Evolutionary conservation across 208 protist species (phyloP).

Genomic region (Trypanosomatidae sp.): DNA sequence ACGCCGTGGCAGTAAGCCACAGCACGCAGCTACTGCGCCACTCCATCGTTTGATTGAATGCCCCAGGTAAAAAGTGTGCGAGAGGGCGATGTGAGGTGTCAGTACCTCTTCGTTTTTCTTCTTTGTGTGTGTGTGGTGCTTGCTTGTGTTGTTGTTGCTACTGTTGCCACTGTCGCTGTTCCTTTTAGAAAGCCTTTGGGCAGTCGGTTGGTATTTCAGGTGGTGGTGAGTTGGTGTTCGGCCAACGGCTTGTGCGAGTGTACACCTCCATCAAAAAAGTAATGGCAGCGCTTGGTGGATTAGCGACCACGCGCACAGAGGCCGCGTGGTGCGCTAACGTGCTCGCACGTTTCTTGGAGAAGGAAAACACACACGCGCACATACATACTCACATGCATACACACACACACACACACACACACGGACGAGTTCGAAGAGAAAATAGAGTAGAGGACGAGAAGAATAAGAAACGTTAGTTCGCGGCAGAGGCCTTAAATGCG

Average conservation of each 20-base stretch:
- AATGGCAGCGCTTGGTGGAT: background rate
- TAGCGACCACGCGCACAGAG: background rate
- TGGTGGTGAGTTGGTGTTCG: background rate
- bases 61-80: background rate
- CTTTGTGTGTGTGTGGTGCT: background rate
- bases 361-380: background rate
- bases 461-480: no score
- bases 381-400: background rate
- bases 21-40: background rate
- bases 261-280: background rate
- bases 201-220: no score
- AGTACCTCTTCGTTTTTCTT: background rate
- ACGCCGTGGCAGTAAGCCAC: background rate
- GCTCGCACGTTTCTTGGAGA: background rate
- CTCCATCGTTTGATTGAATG: background rate
- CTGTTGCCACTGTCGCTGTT: background rate
- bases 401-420: no score
- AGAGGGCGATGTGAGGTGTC: background rate
- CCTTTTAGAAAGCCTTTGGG: no score
- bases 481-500: background rate
- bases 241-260: background rate
- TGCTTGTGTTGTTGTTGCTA: background rate
- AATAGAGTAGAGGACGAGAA: no score
- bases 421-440: background rate
- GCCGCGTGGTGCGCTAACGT: background rate